Base-by-base conservation (phyloP, 768 basidiomycete species). In the Pleurotus djamor region DNA sequence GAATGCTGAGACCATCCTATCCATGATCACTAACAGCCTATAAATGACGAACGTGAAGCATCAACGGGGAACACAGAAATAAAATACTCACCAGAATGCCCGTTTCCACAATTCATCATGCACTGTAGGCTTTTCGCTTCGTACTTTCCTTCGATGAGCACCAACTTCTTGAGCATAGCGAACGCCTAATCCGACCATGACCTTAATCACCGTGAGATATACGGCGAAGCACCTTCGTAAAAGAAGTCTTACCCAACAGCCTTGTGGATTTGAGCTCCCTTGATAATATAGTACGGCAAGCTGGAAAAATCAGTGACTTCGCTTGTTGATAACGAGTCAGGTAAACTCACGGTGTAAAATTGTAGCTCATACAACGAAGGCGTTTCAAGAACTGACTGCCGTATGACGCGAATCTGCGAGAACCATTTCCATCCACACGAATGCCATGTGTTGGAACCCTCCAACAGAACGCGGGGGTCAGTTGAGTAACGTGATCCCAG, bases 311-410 rank as follows among this genome's bases (percentile, higher is more conserved):
- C 41, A n/a, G 45, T 0, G 73, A 13, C 37, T 65, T 57, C 34
- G 36, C 10, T 28, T 12, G 4, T 28, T 6, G 13, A 57, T n/a
- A 52, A 52, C 21, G 17, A 17, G 17, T 13, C 49, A 35, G 56
- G 44, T 50, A 35, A 43, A 75, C 82, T 74, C 63, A 80, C 82
- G 44, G 76, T 76, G 66, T 87, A 86, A 38, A 80, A 78, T 67
- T 96, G 94, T 51, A 96, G 69, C 62, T 94, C 93, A 68, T 84
- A 87, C 60, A 95, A 67, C 5, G 79, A 73, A 1, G 91, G 89
- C 5, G 88, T 83, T 0, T 77, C 73, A 10, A 92, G 72, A n/a
- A 92, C 72, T 0, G 81, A 82, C 65, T 82, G 83, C 57, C 84
- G 82, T 37, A 87, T 79, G 67, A 83, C 77, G 59, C 90, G 83